A percentile compares a stretch with the other conserved stretches of the same genome.
Conservation (phyloP, 202 grass and related monocot species). For the Setaria italica region DNA sequence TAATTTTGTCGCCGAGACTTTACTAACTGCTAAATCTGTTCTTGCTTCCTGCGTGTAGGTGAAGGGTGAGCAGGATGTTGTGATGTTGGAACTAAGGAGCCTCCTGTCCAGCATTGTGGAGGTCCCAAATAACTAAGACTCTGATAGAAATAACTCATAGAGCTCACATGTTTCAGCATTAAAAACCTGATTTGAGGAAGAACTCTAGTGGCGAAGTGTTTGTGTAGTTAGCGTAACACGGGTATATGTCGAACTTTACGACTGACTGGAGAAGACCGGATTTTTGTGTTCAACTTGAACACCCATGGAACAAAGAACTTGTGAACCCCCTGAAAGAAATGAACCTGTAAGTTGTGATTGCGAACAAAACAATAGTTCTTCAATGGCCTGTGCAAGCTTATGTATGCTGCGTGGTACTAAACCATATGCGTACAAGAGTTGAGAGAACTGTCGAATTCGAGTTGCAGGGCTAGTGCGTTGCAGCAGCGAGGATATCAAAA, state of each 20-base stretch:
- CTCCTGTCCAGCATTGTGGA: slow-evolving; percentile 66
- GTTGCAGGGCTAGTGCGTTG: too few species aligned
- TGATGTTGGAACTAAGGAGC: slow-evolving; percentile 55
- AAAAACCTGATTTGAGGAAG: background rate
- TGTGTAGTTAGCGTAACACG: slow-evolving; percentile 37
- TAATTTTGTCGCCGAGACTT: background rate
- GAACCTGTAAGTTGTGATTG: slow-evolving; percentile 4
- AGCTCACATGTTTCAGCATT: slow-evolving; percentile 15
- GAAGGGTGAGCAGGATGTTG: slow-evolving; percentile 66
- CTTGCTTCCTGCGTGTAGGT: slow-evolving; percentile 50
- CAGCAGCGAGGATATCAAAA: too few species aligned
- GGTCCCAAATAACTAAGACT: slow-evolving; percentile 48
- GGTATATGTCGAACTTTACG: slow-evolving; percentile 31
- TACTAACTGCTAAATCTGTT: background rate
- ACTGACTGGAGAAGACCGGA: background rate
- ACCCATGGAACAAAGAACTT: background rate
- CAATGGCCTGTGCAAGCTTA: too few species aligned
- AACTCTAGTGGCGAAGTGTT: background rate
- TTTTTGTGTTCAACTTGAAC: slow-evolving; percentile 40
- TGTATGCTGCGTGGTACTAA: too few species aligned
- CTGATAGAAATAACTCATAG: slow-evolving; percentile 10
- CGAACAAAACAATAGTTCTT: background rate
- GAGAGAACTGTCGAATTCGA: too few species aligned
- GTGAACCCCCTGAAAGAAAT: background rate
- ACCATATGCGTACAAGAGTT: too few species aligned